phyloP scores from a whole-genome alignment of 164 flowering plant species.

The Umbilicus rupestris region DNA sequence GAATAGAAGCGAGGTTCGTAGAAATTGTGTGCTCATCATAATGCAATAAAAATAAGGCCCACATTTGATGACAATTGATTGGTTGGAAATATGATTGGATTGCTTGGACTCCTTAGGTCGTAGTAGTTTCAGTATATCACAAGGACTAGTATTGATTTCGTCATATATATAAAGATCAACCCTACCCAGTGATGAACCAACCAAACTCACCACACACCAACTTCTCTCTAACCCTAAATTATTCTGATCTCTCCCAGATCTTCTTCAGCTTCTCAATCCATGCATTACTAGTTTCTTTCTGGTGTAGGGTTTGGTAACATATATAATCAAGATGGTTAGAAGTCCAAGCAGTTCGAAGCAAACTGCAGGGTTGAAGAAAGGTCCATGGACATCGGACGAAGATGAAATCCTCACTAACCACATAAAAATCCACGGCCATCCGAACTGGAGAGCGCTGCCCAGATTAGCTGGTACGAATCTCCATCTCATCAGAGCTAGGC shows the following conservation, averaged over 20 bases:
- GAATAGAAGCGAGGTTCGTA: constrained; percentile 1
- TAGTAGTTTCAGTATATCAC: too few species aligned
- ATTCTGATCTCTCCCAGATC: background rate
- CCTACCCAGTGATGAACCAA: background rate
- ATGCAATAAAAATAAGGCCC: background rate
- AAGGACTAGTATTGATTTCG: too few species aligned
- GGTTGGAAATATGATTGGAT: background rate
- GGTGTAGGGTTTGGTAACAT: background rate
- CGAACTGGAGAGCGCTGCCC: constrained; percentile 3
- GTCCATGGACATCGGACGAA: constrained; percentile 6
- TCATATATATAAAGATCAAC: background rate
- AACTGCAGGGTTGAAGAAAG: background rate
- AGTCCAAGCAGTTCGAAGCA: background rate
- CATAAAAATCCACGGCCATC: background rate
- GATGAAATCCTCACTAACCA: constrained; percentile 4
- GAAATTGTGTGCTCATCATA: background rate
- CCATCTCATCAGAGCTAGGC: background rate
- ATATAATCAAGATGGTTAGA: background rate
- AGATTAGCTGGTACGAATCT: constrained; percentile 2
- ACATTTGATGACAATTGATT: background rate
- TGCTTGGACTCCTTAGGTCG: background rate
- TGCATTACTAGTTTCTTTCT: too few species aligned
- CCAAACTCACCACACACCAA: background rate
- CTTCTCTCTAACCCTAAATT: background rate
- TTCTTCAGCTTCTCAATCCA: background rate